phyloP scores from a whole-genome alignment of 176 grass and related monocot genomes.

The Thalia dealbata region DNA sequence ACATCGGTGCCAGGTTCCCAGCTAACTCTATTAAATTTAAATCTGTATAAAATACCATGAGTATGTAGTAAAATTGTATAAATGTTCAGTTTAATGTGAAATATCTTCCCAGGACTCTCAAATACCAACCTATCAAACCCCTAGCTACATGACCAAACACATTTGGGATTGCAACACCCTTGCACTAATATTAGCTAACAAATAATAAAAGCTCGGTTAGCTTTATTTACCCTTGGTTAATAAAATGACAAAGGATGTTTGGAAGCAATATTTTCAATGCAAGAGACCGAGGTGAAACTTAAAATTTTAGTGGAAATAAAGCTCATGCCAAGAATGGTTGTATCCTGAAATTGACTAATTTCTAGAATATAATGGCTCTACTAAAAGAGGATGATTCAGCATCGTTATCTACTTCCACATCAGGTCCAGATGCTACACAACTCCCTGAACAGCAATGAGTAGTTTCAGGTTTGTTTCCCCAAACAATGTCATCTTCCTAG shows the following conservation, averaged over 20 bases:
- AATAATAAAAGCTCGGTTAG: neutral
- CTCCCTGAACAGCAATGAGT: slow-evolving; percentile 36
- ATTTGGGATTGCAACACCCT: neutral
- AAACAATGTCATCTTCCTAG: slow-evolving; percentile 88
- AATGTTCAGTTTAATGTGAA: neutral
- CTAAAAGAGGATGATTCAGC: slow-evolving; percentile 19
- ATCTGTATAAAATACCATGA: neutral
- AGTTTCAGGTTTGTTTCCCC: slow-evolving; percentile 73
- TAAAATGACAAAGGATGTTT: neutral
- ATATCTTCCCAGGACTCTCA: neutral
- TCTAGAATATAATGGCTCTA: slow-evolving; percentile 29
- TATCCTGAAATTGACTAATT: slow-evolving; percentile 38
- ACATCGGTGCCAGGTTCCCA: neutral
- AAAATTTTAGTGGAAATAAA: neutral
- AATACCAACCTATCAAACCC: too few species aligned
- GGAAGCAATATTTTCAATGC: too few species aligned
- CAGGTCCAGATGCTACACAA: slow-evolving; percentile 56
- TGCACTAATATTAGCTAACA: neutral
- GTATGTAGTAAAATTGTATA: neutral
- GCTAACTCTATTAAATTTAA: neutral
- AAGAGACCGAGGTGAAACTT: too few species aligned
- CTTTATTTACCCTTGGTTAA: too few species aligned
- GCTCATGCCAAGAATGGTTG: slow-evolving; percentile 5
- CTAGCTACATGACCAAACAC: neutral
- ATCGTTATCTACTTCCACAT: slow-evolving; percentile 24